Base-by-base conservation (phyloP, 495 filamentous ascomycete species). In the Hypoxylon perforatum region DNA sequence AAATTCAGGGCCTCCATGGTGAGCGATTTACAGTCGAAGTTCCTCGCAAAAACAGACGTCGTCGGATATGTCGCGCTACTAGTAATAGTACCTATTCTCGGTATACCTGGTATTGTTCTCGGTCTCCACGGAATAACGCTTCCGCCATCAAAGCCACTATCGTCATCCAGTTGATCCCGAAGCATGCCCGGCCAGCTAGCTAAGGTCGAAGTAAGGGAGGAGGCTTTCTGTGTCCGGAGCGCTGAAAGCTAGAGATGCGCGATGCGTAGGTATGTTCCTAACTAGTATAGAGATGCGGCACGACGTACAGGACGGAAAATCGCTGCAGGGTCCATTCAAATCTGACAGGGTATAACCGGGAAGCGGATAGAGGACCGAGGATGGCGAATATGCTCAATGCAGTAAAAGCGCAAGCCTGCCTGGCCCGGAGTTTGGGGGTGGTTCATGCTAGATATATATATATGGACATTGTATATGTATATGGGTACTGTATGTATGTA, bases 161-260 rank as follows among this genome's bases (percentile, higher is more conserved):
- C 23, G 78, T 77, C 18, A 71, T 83, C 46, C 56, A 80, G 2
- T 80, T 75, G 1, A 78, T 79, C 11, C 65, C 18, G 39, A 41
- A 28, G 2, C 66, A 65, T 64, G 18, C 41, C 41, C 22, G 18
- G 41, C 41, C 22, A 3, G 39, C 1, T 15, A 18, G 17, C 17
- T 18, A 19, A n/a, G n/a, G n/a, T n/a, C n/a, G n/a, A n/a, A 17
- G 15, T 10, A 10, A 44, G 17, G 8, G 15, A 41, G n/a, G n/a
- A n/a, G n/a, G n/a, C n/a, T n/a, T n/a, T n/a, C n/a, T n/a, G n/a
- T n/a, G n/a, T n/a, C n/a, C n/a, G n/a, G n/a, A n/a, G n/a, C 17
- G 17, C 17, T 7, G 15, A 44, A 19, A 19, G 7, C 15, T 6
- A 18, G 17, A 8, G 36, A 28, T n/a, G n/a, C n/a, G n/a, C 35